These are phyloP conservation scores for Tephrocybe rancida DNA, from an alignment of 768 basidiomycete species.

Conservation along the genomic window DNA sequence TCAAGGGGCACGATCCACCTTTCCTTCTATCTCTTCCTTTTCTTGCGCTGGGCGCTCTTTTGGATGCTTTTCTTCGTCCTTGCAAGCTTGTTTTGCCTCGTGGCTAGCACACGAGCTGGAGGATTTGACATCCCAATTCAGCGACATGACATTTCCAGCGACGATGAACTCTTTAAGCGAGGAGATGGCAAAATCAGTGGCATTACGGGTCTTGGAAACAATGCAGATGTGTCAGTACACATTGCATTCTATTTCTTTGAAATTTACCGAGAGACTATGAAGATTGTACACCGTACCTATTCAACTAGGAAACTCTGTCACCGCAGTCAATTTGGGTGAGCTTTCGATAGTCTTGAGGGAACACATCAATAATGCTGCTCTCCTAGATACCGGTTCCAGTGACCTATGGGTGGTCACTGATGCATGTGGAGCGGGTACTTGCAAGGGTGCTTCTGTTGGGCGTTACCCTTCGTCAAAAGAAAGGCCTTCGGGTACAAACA, in stretches of 20 bases:
- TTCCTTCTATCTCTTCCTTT: constrained; percentile 15
- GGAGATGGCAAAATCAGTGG: constrained; percentile 28
- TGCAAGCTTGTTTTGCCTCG: constrained; percentile 17
- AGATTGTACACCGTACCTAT: constrained; percentile 40
- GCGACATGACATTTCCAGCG: constrained; percentile 15
- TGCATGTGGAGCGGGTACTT: constrained; percentile 42
- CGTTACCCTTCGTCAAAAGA: constrained; percentile 45
- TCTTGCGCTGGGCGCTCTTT: constrained; percentile 29
- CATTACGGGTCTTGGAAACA: constrained; percentile 36
- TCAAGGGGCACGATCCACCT: not conserved
- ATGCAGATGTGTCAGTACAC: constrained; percentile 34
- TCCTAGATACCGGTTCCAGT: constrained; percentile 68
- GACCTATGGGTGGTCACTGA: constrained; percentile 70
- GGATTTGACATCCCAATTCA: constrained; percentile 25
- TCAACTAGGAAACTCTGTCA: constrained; percentile 29
- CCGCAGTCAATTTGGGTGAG: constrained; percentile 33
- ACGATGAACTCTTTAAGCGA: constrained; percentile 15
- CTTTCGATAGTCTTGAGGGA: not conserved
- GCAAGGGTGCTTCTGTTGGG: constrained; percentile 35
- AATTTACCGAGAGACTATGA: not conserved
- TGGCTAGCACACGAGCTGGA: constrained; percentile 4
- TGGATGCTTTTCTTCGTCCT: constrained; percentile 21
- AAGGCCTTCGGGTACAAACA: constrained; percentile 35
- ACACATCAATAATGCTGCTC: not conserved
- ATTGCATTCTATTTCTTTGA: not conserved